Evolutionary conservation across 2,329 filamentous ascomycete species (phyloP), one percentile per base, ranked within the genome.

Genomic region (Colletotrichum kahawae): DNA sequence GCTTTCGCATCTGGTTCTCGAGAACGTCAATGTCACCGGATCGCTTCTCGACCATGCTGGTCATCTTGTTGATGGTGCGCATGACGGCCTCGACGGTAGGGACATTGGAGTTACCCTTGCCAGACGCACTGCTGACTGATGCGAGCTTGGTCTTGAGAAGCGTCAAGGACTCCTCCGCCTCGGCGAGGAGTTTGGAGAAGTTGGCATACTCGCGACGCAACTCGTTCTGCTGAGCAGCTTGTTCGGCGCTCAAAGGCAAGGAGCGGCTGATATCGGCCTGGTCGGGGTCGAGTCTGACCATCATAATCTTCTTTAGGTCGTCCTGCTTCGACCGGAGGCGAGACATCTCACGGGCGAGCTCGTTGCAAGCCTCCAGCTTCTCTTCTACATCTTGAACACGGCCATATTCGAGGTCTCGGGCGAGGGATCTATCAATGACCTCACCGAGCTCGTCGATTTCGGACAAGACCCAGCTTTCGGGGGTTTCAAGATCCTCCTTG

Each of bases 11-110:
- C 82, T 98, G 95, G 63, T 93, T 91, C 85, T 98, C 97, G 36
- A 98, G 89, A 8, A 98, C 92, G 82, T 98, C 95, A 67, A 99
- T 92, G 79, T 98, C 96, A 73, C 93, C 95, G 81, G 94, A 97
- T 82, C 95, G 94, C 85, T 95, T 95, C 87, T 98, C 95, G 0
- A 94, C 94, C 93, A 98, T 96, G 75, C 88, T 91, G 38, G 96
- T 98, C 94, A 99, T 96, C 81, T 97, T 98, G 73, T 89, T 88
- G 78, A 99, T 98, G 1, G 97, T 99, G 75, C 94, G 95, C 78
- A 96, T 93, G 24, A 99, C 95, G 1, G 95, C 95, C 79, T 98
- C 97, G 12, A 98, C 95, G 0, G 96, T 98, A 0, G 97, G 97
- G 6, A 93, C 90, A 66, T 89, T 88, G 13, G 84, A 80, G 27